A percentile compares a stretch with the other conserved stretches of the same genome.
phyloP scores from a whole-genome alignment of 495 filamentous ascomycete genomes.

The Talaromyces liani region DNA sequence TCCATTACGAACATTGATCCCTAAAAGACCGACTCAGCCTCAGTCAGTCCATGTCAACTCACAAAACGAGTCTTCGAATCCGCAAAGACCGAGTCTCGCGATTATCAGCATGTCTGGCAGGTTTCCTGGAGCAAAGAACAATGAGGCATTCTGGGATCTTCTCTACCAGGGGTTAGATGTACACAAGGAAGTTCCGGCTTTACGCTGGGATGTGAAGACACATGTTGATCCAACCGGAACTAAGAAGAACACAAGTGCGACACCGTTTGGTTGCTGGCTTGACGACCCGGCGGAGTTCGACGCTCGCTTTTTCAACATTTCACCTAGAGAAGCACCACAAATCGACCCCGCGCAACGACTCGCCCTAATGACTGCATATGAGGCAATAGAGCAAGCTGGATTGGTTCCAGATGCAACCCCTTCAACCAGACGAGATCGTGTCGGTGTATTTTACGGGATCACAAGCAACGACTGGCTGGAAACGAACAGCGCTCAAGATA shows the following conservation, averaged over 20 bases:
- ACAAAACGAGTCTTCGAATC: too few species aligned
- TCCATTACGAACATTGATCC: too few species aligned
- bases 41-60: too few species aligned
- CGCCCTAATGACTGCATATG: slow-evolving; percentile 26
- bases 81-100: too few species aligned
- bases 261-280: slow-evolving; percentile 27
- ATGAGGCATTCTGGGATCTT: too few species aligned
- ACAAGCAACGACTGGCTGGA: slow-evolving; percentile 31
- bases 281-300: slow-evolving; percentile 30
- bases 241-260: slow-evolving; percentile 23
- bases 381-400: slow-evolving; percentile 33
- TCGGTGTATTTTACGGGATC: slow-evolving; percentile 29
- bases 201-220: too few species aligned
- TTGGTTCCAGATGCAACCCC: slow-evolving; percentile 23
- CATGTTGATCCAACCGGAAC: slow-evolving; percentile 17
- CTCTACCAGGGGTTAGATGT: too few species aligned
- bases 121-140: neutral
- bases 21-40: too few species aligned
- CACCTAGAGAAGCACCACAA: slow-evolving; percentile 28
- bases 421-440: slow-evolving; percentile 22
- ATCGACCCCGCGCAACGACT: slow-evolving; percentile 30
- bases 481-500: slow-evolving; percentile 24
- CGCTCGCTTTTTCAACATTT: slow-evolving; percentile 35
- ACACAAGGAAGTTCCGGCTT: too few species aligned
- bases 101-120: too few species aligned